Evolutionary conservation across 2,329 filamentous ascomycete species (phyloP).

Genomic region (Neonectria neomacrospora): DNA sequence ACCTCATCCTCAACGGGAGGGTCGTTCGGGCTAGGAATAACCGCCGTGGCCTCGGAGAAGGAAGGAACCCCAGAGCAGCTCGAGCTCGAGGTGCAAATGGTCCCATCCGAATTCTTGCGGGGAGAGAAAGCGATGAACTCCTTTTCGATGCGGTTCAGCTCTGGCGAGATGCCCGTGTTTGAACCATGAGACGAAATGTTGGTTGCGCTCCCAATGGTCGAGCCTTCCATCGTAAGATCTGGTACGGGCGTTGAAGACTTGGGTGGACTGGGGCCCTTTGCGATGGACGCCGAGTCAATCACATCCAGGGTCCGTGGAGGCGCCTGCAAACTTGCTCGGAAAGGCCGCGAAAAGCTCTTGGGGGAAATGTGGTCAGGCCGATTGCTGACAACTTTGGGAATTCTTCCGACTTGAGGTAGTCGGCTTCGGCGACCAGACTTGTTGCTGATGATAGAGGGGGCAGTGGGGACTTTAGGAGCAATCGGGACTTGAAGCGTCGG

Average conservation of each 20-base stretch:
- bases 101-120: conserved; percentile 76
- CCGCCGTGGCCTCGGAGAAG: conserved; percentile 71
- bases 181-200: conserved; percentile 48
- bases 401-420: conserved; percentile 84
- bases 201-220: conserved; percentile 48
- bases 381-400: conserved; percentile 81
- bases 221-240: conserved; percentile 52
- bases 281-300: conserved; percentile 53
- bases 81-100: conserved; percentile 58
- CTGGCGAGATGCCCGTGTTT: conserved; percentile 46
- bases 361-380: conserved; percentile 74
- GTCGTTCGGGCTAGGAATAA: conserved; percentile 70
- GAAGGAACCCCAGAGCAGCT: conserved; percentile 74
- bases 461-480: conserved; percentile 7
- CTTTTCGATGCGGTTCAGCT: conserved; percentile 46
- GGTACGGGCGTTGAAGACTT: conserved; percentile 52
- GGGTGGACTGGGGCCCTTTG: conserved; percentile 60
- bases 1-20: conserved; percentile 84
- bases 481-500: conserved; percentile 11
- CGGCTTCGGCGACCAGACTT: conserved; percentile 60
- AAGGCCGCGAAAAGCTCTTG: conserved; percentile 88
- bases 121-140: conserved; percentile 82
- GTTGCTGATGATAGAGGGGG: conserved; percentile 14
- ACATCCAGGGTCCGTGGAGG: conserved; percentile 45
- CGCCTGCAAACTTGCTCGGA: conserved; percentile 64